Conservation (phyloP, 1,284 basidiomycete species). For the Termitomyces sp. region DNA sequence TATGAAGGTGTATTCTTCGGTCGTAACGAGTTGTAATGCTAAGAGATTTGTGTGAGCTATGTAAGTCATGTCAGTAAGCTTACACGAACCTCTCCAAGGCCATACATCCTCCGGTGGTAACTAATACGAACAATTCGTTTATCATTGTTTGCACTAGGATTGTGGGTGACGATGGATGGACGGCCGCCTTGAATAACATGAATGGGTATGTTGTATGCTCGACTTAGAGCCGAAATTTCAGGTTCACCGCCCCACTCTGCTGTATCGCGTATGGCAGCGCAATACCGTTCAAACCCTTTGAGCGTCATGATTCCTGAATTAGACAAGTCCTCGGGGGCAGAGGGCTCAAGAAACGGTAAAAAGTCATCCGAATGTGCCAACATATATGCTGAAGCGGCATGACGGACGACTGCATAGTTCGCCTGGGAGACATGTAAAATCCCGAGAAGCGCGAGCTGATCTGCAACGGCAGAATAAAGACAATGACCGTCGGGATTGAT, state of each 20-base stretch:
- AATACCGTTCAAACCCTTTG: conserved; percentile 74
- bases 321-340: conserved; percentile 68
- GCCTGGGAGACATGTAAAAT: conserved; percentile 54
- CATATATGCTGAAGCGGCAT: conserved; percentile 80
- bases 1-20: conserved; percentile 42
- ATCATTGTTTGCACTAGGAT: conserved; percentile 42
- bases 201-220: conserved; percentile 83
- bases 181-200: conserved; percentile 85
- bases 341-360: conserved; percentile 86
- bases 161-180: conserved; percentile 82
- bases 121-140: conserved; percentile 69
- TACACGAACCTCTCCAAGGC: conserved; percentile 80
- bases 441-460: conserved; percentile 72
- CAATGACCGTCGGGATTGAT: conserved; percentile 95
- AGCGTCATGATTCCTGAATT: conserved; percentile 71
- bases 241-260: conserved; percentile 97
- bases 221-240: conserved; percentile 88
- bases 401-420: conserved; percentile 57
- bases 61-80: neutral
- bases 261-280: conserved; percentile 74
- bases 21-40: conserved; percentile 88
- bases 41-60: neutral
- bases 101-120: conserved; percentile 90
- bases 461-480: conserved; percentile 89
- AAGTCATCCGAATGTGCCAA: conserved; percentile 85